phyloP scores from a whole-genome alignment of 2,329 filamentous ascomycete genomes.

The Diaporthe ampelina region DNA sequence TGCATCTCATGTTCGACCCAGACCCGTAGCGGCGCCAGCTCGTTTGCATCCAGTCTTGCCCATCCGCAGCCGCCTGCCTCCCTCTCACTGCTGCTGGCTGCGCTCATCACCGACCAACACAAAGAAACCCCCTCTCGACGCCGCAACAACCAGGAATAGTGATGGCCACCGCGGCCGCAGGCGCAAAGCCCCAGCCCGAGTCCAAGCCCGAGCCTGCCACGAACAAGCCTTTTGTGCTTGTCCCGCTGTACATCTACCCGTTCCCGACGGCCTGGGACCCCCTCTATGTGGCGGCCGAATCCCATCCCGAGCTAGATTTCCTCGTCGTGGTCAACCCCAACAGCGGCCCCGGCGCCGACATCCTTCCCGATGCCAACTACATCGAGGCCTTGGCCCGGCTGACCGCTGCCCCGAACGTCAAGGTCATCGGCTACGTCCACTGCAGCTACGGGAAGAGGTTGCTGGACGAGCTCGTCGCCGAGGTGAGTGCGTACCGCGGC shows the following conservation, averaged over 20 bases:
- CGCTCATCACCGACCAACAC: slow-evolving; percentile 15
- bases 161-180: slow-evolving; percentile 17
- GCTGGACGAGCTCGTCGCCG: slow-evolving; percentile 46
- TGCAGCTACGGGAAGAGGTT: slow-evolving; percentile 49
- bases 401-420: slow-evolving; percentile 46
- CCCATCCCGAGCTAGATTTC: slow-evolving; percentile 47
- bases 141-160: slow-evolving; percentile 4
- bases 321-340: slow-evolving; percentile 50
- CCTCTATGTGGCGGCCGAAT: slow-evolving; percentile 45
- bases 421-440: slow-evolving; percentile 50
- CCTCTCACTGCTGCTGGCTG: not conserved
- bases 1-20: slow-evolving; percentile 1
- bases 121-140: not conserved
- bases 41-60: not conserved
- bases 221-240: slow-evolving; percentile 45
- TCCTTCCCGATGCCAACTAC: slow-evolving; percentile 50
- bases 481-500: slow-evolving; percentile 60
- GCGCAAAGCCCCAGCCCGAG: slow-evolving; percentile 14
- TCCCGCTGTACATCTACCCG: slow-evolving; percentile 54
- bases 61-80: not conserved
- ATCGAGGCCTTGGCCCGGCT: slow-evolving; percentile 45
- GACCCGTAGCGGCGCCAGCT: slow-evolving; percentile 13
- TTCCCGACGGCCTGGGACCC: slow-evolving; percentile 48
- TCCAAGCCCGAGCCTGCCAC: not conserved
- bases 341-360: slow-evolving; percentile 48